Conservation (phyloP, 73 alveolate genomes). For the Paramecium pentaurelia region DNA sequence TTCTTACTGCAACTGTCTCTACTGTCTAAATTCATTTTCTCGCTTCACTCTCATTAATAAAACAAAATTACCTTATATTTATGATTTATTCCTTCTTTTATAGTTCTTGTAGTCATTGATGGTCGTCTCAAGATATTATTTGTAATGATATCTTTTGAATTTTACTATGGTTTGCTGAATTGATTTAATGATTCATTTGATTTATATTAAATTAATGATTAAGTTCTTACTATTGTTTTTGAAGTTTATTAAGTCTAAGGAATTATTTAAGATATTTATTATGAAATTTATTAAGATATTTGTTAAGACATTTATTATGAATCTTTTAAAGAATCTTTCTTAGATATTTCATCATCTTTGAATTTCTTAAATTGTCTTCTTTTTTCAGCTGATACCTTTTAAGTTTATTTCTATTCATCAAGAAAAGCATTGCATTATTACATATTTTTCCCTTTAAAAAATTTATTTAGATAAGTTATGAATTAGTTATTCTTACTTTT, state of each 20-base stretch:
- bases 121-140: background rate
- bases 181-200: background rate
- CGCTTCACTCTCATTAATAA: background rate
- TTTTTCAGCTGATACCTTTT: background rate
- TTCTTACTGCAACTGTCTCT: background rate
- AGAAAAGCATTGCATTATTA: background rate
- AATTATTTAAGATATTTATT: background rate
- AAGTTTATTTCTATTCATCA: background rate
- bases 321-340: background rate
- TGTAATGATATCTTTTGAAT: background rate
- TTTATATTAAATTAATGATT: background rate
- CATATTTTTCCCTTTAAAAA: background rate
- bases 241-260: background rate
- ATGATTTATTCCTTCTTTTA: conserved; percentile 11
- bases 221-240: background rate
- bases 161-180: background rate
- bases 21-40: background rate
- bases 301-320: background rate
- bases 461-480: background rate
- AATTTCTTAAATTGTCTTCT: background rate
- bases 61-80: background rate
- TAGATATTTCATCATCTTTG: background rate
- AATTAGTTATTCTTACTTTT: background rate
- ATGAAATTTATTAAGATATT: background rate
- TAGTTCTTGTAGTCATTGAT: background rate